Evolutionary conservation across 2,329 filamentous ascomycete genomes (phyloP), one percentile per base, ranked within the genome.

Genomic region (Cylindrodendrum hubeiense): DNA sequence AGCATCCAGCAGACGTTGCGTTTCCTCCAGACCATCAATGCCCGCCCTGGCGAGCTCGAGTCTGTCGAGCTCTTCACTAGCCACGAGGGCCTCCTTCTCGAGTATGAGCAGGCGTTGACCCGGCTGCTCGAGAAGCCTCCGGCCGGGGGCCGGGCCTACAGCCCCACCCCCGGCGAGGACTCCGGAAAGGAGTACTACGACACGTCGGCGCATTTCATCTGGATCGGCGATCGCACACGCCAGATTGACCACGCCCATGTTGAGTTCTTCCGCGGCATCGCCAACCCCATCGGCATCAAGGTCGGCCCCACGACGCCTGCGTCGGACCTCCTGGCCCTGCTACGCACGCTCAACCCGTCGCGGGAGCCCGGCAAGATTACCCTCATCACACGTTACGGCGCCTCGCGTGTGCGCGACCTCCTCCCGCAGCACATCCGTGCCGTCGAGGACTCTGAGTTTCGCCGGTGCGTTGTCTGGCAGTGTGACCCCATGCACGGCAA

Each of bases 401-500:
- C 93, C 17, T 83, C 84, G 44, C 93, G 92, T 71, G 93, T 99
- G 44, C 84, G 89, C 53, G 81, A 87, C 5, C 88, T 97, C 67
- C 87, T 99, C 1, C 93, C 94, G 0, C 85, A 83, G 9, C 96
- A 98, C 80, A 98, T 99, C 77, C 89, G 92, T 71, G 94, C 93
- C 39, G 95, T 99, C 26, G 92, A 96, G 79, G 86, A 86, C 73
- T 95, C 92, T 62, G 94, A 90, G 80, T 90, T 89, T 79, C 79
- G 79, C 50, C 79, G 84, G 54, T 82, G 80, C 22, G 94, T 97
- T 4, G 93, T 98, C 73, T 98, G 95, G 95, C 96, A 98, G 82
- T 98, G 95, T 82, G 96, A 99, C 81, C 96, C 96, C 22, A 99
- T 99, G 96, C 96, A 99, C 81, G 96, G 96, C 67, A 92, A 92